A percentile compares a stretch with the other conserved stretches of the same genome.
These are phyloP conservation scores for Dioscorea alata DNA, from an alignment of 106 monocot species.

Conservation along the genomic window DNA sequence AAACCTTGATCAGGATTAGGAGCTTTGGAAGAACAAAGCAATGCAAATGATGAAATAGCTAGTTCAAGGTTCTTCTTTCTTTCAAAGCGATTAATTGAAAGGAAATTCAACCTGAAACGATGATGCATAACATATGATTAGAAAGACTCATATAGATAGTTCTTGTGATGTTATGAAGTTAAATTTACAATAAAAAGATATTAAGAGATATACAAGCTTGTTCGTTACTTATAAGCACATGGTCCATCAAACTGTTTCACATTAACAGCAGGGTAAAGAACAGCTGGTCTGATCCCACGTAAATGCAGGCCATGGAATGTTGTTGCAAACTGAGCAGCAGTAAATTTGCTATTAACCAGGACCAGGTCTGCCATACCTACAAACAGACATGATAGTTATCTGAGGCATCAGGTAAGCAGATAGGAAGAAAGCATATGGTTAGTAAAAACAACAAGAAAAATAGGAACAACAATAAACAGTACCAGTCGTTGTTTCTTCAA, in stretches of 20 bases:
- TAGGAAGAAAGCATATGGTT: neutral
- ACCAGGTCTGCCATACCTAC: slow-evolving; percentile 85
- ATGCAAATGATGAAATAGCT: slow-evolving; percentile 89
- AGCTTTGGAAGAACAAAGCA: slow-evolving; percentile 43
- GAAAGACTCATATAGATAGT: neutral
- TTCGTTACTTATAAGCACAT: slow-evolving; percentile 70
- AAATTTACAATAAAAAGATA: slow-evolving; percentile 14
- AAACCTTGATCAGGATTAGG: slow-evolving; percentile 17
- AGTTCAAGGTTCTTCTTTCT: slow-evolving; percentile 93
- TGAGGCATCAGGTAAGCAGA: slow-evolving; percentile 6
- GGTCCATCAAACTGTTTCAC: slow-evolving; percentile 63
- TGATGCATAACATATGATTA: neutral
- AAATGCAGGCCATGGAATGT: slow-evolving; percentile 64
- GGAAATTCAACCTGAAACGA: slow-evolving; percentile 76
- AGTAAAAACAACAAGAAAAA: slow-evolving; percentile 5
- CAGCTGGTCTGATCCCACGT: slow-evolving; percentile 52
- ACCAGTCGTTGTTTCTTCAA: slow-evolving; percentile 97
- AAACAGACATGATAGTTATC: neutral
- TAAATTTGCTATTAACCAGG: slow-evolving; percentile 94
- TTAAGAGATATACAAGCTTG: slow-evolving; percentile 30
- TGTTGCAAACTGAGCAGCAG: slow-evolving; percentile 74
- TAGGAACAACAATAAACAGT: neutral
- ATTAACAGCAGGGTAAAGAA: slow-evolving; percentile 91
- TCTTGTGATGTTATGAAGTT: neutral
- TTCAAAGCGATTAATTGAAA: slow-evolving; percentile 97